Evolutionary conservation across 179 eudicot genomes (phyloP).

Genomic region (Spergularia azorica): DNA sequence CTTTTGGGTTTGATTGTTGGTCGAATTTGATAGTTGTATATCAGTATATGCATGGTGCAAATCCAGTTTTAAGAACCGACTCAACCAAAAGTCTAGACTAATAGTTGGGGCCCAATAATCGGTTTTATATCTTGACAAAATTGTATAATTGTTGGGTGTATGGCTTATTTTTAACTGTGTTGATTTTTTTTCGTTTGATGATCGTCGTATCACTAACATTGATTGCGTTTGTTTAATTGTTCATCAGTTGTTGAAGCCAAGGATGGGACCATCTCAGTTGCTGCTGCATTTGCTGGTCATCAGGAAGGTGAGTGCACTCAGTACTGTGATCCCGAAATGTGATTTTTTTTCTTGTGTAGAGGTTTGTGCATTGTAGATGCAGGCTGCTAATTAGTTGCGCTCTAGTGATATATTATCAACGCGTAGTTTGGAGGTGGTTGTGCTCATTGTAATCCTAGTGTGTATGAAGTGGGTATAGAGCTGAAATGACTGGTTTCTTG

Average conservation of each 20-base stretch:
- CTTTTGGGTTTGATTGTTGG: background rate
- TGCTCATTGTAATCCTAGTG: too few species aligned
- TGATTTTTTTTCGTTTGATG: background rate
- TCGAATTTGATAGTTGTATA: background rate
- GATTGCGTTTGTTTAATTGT: background rate
- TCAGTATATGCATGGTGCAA: background rate
- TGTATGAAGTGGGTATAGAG: too few species aligned
- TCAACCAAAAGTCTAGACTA: too few species aligned
- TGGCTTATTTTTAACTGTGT: background rate
- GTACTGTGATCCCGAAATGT: background rate
- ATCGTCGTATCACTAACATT: background rate
- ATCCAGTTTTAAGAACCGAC: background rate
- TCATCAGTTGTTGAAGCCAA: slow-evolving; percentile 61
- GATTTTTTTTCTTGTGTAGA: background rate
- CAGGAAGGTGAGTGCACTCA: slow-evolving; percentile 63
- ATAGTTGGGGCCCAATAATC: too few species aligned
- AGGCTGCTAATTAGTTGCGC: background rate
- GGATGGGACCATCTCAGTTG: slow-evolving; percentile 76
- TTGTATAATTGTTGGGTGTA: background rate
- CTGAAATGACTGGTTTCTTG: too few species aligned
- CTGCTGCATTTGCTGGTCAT: slow-evolving; percentile 80
- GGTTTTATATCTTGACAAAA: too few species aligned
- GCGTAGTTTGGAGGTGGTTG: too few species aligned
- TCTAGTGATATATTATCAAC: background rate
- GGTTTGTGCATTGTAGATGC: background rate